Conservation (phyloP, 1,284 basidiomycete genomes). For the Leccinum glutinopallens region DNA sequence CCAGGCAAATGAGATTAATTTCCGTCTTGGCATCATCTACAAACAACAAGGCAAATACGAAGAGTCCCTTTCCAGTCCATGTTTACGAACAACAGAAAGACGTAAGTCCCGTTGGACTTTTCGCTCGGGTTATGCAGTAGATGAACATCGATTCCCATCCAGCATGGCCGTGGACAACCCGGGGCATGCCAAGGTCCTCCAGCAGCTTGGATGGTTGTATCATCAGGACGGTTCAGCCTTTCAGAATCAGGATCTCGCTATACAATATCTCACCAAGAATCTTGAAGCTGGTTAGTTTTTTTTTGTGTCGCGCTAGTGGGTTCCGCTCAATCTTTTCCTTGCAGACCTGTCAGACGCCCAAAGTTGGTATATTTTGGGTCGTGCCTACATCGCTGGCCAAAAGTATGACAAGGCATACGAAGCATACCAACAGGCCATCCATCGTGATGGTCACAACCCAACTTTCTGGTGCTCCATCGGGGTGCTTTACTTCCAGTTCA, state of each 20-base stretch:
- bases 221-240: conserved; percentile 94
- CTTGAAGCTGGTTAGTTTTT: conserved; percentile 80
- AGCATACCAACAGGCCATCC: conserved; percentile 98
- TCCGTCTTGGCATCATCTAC: conserved; percentile 98
- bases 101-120: conserved; percentile 48
- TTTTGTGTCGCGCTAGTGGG: neutral
- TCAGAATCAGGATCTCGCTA: conserved; percentile 94
- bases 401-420: conserved; percentile 99
- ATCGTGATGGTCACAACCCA: conserved; percentile 97
- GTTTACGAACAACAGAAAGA: conserved; percentile 97
- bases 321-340: conserved; percentile 11
- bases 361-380: conserved; percentile 97
- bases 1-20: conserved; percentile 98
- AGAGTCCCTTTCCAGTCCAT: conserved; percentile 84
- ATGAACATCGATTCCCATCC: conserved; percentile 16
- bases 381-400: conserved; percentile 98
- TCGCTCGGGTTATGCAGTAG: neutral
- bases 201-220: conserved; percentile 97
- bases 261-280: conserved; percentile 92
- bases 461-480: conserved; percentile 99
- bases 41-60: conserved; percentile 96
- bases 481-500: conserved; percentile 99
- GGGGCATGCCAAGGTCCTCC: conserved; percentile 94
- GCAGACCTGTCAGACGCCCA: conserved; percentile 93
- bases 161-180: conserved; percentile 92